Conservation (phyloP, 176 grass and related monocot species). For the Panicum miliaceum region DNA sequence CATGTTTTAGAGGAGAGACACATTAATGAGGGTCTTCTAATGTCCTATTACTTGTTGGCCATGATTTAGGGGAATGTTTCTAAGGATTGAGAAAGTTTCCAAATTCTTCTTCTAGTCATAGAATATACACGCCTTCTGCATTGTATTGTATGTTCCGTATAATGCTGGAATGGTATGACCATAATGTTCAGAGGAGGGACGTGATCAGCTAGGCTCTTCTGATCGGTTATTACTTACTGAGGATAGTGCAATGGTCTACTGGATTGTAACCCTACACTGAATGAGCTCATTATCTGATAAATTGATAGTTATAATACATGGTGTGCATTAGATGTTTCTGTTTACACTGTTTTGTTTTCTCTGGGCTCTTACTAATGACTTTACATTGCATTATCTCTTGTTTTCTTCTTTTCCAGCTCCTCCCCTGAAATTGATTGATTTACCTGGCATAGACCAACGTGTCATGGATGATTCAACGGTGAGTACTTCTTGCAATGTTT, state of each 20-base stretch:
- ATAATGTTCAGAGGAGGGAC: background rate
- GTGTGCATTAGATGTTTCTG: slow-evolving; percentile 6
- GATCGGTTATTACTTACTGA: slow-evolving; percentile 20
- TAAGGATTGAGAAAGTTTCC: background rate
- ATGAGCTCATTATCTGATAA: background rate
- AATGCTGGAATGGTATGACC: slow-evolving; percentile 15
- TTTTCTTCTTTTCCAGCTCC: slow-evolving; percentile 65
- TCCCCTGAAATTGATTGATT: slow-evolving; percentile 96
- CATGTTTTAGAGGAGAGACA: background rate
- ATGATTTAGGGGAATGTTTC: background rate
- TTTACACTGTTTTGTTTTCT: slow-evolving; percentile 9
- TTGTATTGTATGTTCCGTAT: background rate
- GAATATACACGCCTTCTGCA: slow-evolving; percentile 18
- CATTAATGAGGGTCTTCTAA: background rate
- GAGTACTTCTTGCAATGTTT: slow-evolving; percentile 37
- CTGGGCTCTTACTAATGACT: slow-evolving; percentile 3
- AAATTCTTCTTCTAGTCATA: background rate
- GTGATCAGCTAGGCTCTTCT: background rate
- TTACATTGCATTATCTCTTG: slow-evolving; percentile 19
- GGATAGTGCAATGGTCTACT: background rate
- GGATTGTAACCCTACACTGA: background rate
- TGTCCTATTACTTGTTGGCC: background rate
- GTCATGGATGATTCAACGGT: slow-evolving; percentile 85
- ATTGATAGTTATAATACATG: slow-evolving; percentile 10
- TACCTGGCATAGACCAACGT: slow-evolving; percentile 95